phyloP scores from a whole-genome alignment of 768 basidiomycete species.

The Hypholoma fasciculare region DNA sequence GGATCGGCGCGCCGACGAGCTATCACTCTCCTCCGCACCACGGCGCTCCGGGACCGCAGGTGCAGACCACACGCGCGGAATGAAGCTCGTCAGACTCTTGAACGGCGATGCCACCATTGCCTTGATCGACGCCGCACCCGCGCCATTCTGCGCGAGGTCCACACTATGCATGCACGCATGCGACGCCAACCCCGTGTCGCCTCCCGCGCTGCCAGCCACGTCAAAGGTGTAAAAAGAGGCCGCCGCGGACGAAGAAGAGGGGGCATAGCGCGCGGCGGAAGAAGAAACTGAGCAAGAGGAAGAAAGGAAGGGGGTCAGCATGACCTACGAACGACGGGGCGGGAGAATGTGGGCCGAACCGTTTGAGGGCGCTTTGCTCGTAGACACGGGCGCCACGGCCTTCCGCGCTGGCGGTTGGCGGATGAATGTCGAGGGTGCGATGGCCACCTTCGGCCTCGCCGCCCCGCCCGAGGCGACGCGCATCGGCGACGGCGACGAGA shows the following conservation, averaged over 20 bases:
- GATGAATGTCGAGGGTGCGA: slow-evolving; percentile 41
- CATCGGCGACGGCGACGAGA: slow-evolving; percentile 44
- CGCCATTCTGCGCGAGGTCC: slow-evolving; percentile 30
- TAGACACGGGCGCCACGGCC: slow-evolving; percentile 29
- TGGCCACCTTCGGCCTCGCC: slow-evolving; percentile 26
- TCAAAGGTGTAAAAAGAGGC: slow-evolving; percentile 9
- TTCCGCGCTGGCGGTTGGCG: slow-evolving; percentile 41
- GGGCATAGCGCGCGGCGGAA: slow-evolving; percentile 26
- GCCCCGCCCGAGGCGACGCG: slow-evolving; percentile 23
- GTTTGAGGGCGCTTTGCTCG: slow-evolving; percentile 35
- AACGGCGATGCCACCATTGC: background rate
- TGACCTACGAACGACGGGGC: slow-evolving; percentile 56
- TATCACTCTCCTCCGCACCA: background rate
- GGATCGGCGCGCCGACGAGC: background rate
- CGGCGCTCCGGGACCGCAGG: background rate
- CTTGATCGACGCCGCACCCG: background rate
- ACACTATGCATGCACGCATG: slow-evolving; percentile 39
- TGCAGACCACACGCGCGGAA: slow-evolving; percentile 10
- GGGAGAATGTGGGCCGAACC: slow-evolving; percentile 63
- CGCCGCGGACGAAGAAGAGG: slow-evolving; percentile 17
- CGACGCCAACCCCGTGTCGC: slow-evolving; percentile 11
- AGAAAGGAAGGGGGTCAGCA: slow-evolving; percentile 47
- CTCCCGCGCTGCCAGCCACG: slow-evolving; percentile 3
- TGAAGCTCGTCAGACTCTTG: slow-evolving; percentile 14
- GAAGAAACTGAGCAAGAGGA: slow-evolving; percentile 4